Conservation (phyloP, 352 stramenopile species). For the Globisporangium okanoganense region DNA sequence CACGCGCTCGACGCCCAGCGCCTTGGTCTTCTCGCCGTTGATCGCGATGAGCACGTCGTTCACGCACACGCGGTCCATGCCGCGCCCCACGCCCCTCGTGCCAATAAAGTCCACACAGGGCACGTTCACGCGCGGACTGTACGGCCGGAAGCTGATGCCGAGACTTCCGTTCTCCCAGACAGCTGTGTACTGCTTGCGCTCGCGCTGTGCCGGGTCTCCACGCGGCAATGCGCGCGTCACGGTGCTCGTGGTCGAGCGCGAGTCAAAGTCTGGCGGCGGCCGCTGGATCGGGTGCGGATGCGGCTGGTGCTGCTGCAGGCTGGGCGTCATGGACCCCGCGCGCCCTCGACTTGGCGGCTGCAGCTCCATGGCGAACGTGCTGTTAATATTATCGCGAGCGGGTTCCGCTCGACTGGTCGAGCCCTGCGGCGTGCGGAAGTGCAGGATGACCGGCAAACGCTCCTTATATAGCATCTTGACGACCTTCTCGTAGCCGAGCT, state of each 20-base stretch:
- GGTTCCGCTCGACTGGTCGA: too few species aligned
- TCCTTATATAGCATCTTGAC: constrained; percentile 79
- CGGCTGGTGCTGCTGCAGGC: constrained; percentile 1
- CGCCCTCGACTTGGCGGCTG: constrained; percentile 5
- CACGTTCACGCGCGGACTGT: constrained; percentile 64
- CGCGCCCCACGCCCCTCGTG: constrained; percentile 47
- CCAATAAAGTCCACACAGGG: constrained; percentile 71
- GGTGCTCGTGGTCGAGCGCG: constrained; percentile 18
- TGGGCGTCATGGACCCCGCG: constrained; percentile 11
- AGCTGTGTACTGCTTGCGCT: constrained; percentile 70
- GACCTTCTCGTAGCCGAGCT: constrained; percentile 74
- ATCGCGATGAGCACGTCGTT: constrained; percentile 83
- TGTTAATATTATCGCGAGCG: constrained; percentile 13
- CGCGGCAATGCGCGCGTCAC: constrained; percentile 25
- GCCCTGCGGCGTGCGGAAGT: constrained; percentile 61
- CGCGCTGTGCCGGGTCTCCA: constrained; percentile 8
- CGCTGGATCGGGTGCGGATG: constrained; percentile 13
- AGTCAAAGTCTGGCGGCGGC: constrained; percentile 12
- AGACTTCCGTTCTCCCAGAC: constrained; percentile 69
- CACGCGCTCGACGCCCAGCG: constrained; percentile 69
- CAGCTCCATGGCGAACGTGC: constrained; percentile 4
- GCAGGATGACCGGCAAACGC: constrained; percentile 62
- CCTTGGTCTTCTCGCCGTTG: constrained; percentile 77
- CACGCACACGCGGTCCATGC: constrained; percentile 71
- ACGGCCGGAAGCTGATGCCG: constrained; percentile 69